Conservation (phyloP, 1,284 basidiomycete genomes). For the Trichosporon sp. region DNA sequence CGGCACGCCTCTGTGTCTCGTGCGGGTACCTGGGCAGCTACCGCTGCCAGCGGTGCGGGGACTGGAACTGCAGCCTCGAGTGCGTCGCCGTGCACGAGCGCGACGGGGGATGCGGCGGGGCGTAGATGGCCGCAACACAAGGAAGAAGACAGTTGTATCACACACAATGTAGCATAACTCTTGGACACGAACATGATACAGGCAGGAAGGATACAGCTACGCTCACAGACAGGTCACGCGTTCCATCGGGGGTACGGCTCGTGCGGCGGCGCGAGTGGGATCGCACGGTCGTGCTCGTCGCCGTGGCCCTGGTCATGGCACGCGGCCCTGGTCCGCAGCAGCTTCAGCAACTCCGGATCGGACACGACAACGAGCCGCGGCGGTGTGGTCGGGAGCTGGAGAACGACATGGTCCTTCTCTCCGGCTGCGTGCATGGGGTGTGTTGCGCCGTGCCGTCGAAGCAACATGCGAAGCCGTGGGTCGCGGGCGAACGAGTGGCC, state of each 20-base stretch:
- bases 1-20: conserved; percentile 36
- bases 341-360: background rate
- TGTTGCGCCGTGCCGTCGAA: background rate
- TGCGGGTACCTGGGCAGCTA: conserved; percentile 44
- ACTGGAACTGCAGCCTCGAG: conserved; percentile 37
- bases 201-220: background rate
- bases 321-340: background rate
- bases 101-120: conserved; percentile 45
- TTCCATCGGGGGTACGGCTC: background rate
- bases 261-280: background rate
- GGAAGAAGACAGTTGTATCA: background rate
- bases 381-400: background rate
- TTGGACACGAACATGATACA: background rate
- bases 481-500: background rate
- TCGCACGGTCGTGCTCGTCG: background rate
- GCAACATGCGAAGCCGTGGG: background rate
- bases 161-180: background rate
- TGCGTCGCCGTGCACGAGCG: conserved; percentile 39
- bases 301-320: background rate
- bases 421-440: background rate
- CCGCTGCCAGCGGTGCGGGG: conserved; percentile 36
- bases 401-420: background rate
- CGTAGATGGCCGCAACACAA: background rate
- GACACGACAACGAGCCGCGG: background rate
- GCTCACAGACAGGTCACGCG: background rate